These are phyloP conservation scores for Rheum nobile DNA, from an alignment of 148 eudicot genomes.

Conservation along the genomic window DNA sequence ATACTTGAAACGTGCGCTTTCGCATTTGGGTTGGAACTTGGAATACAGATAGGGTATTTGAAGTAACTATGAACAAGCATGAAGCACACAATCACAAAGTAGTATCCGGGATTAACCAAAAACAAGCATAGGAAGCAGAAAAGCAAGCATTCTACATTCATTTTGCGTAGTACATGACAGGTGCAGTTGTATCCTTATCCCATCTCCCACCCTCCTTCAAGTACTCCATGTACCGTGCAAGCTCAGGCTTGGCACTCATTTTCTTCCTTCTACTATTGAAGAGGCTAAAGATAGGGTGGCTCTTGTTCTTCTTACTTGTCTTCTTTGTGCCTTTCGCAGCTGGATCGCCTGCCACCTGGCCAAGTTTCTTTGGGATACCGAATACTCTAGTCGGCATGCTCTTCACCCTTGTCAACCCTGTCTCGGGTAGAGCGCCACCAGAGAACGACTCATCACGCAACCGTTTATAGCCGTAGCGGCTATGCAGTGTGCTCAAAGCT, in stretches of 20 bases:
- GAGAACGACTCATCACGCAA: not conserved
- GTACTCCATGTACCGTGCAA: constrained; percentile 2
- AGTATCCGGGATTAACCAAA: not conserved
- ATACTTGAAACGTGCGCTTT: not conserved
- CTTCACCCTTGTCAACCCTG: not conserved
- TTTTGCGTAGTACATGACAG: not conserved
- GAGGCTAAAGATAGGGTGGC: not conserved
- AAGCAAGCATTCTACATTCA: not conserved
- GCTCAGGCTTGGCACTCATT: constrained; percentile 1
- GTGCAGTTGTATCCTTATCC: not conserved
- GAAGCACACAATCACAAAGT: not conserved
- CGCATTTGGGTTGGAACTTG: not conserved
- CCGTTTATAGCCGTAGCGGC: constrained; percentile 4
- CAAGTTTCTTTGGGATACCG: not conserved
- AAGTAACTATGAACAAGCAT: too few relatives aligned
- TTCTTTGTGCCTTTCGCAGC: not conserved
- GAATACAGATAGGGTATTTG: not conserved
- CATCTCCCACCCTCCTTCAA: constrained; percentile 4
- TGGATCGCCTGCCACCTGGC: not conserved
- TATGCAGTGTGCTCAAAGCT: not conserved
- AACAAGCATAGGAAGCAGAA: not conserved
- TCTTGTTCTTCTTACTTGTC: constrained; percentile 5
- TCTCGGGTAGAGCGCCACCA: not conserved
- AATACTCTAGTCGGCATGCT: not conserved
- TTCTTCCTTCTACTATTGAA: constrained; percentile 1